Percentiles rank a stretch among this genome's conserved stretches.
These are phyloP conservation scores for Beauveria australis DNA, from an alignment of 2,329 filamentous ascomycete genomes.

Conservation along the genomic window DNA sequence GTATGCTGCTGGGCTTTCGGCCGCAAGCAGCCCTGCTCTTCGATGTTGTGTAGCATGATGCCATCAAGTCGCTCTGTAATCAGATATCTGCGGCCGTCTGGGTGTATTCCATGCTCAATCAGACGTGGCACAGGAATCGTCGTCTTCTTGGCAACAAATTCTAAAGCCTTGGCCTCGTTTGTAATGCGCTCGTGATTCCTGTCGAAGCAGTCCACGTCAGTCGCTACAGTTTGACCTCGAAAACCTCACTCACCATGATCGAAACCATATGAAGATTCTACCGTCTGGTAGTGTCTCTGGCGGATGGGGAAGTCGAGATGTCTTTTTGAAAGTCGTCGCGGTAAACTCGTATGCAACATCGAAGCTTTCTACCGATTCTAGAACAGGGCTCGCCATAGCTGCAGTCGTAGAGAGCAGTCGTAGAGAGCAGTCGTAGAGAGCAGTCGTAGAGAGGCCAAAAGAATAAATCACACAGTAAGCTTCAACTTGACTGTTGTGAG, in stretches of 20 bases:
- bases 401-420: background rate
- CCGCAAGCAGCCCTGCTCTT: background rate
- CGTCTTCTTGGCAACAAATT: slow-evolving; percentile 5
- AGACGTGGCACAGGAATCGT: slow-evolving; percentile 12
- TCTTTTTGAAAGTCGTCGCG: slow-evolving; percentile 7
- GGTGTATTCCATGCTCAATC: slow-evolving; percentile 6
- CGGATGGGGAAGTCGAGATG: slow-evolving; percentile 1
- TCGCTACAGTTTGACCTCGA: no score
- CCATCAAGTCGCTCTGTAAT: slow-evolving; percentile 10
- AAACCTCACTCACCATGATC: background rate
- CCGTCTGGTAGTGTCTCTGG: background rate
- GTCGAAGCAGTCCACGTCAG: no score
- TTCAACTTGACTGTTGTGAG: no score
- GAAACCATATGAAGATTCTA: slow-evolving; percentile 5
- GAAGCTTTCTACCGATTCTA: background rate
- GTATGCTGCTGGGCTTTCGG: background rate
- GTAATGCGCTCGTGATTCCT: slow-evolving; percentile 14
- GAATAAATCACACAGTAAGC: no score
- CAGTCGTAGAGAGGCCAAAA: background rate
- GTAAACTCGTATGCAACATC: slow-evolving; percentile 6
- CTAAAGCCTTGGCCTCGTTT: slow-evolving; percentile 12
- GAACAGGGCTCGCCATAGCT: background rate
- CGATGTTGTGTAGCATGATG: background rate
- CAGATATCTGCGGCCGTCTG: slow-evolving; percentile 12
- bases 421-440: no score